A percentile compares a stretch with the other conserved stretches of the same genome.
phyloP scores from a whole-genome alignment of 257 asterid genomes.

The Plantago ovata region DNA sequence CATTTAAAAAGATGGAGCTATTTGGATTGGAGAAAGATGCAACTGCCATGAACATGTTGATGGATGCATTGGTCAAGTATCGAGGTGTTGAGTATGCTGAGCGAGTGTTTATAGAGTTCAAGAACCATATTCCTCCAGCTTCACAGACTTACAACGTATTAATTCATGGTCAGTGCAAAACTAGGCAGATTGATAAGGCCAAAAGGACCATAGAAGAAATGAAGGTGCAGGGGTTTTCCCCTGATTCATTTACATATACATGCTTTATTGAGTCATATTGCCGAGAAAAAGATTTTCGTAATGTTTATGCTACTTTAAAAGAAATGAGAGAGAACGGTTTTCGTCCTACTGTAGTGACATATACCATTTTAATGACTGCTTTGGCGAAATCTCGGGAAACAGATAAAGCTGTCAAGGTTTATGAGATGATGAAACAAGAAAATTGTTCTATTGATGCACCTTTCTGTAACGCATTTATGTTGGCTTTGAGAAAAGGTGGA shows the following conservation, averaged over 20 bases:
- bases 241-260: conserved; percentile 60
- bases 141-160: conserved; percentile 56
- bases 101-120: conserved; percentile 37
- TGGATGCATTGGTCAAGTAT: conserved; percentile 62
- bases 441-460: conserved; percentile 59
- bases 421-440: conserved; percentile 61
- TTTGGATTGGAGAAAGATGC: conserved; percentile 48
- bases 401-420: conserved; percentile 55
- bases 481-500: conserved; percentile 56
- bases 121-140: conserved; percentile 42
- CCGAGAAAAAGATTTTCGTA: conserved; percentile 72
- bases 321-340: conserved; percentile 57
- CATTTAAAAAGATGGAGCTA: conserved; percentile 37
- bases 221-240: conserved; percentile 50
- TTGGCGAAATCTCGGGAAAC: conserved; percentile 62
- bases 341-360: conserved; percentile 57
- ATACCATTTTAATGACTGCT: conserved; percentile 57
- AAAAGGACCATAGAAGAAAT: conserved; percentile 43
- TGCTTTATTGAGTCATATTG: conserved; percentile 58
- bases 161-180: conserved; percentile 80
- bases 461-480: conserved; percentile 49
- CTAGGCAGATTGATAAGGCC: conserved; percentile 69
- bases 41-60: conserved; percentile 39
- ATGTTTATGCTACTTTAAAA: conserved; percentile 49
- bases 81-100: conserved; percentile 81